Conservation (phyloP, 1,284 basidiomycete species). For the Moniliella sp. region DNA sequence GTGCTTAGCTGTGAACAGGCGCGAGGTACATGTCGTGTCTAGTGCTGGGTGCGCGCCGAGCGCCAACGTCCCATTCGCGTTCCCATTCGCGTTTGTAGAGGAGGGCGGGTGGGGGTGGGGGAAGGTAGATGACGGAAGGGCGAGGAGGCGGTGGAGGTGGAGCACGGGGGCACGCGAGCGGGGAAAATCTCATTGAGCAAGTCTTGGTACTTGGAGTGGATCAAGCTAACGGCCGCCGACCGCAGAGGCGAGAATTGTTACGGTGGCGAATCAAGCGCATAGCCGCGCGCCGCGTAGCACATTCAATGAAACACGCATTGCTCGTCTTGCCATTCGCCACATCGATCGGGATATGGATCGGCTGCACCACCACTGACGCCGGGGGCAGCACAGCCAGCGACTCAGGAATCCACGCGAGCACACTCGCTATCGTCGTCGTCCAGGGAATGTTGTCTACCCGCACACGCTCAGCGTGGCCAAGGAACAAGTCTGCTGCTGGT, state of each 20-base stretch:
- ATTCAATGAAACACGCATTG: conserved; percentile 6
- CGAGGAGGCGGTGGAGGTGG: background rate
- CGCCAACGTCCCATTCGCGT: too few species aligned
- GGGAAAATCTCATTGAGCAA: conserved; percentile 2
- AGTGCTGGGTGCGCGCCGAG: too few species aligned
- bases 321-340: conserved; percentile 4
- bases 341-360: conserved; percentile 4
- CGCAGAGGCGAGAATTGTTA: conserved; percentile 4
- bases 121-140: too few species aligned
- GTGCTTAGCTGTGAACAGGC: conserved; percentile 2
- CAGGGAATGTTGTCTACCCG: conserved; percentile 6
- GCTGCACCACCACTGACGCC: background rate
- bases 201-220: conserved; percentile 1
- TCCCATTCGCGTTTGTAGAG: too few species aligned
- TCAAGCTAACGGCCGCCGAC: conserved; percentile 4
- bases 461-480: conserved; percentile 1
- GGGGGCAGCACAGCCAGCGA: conserved; percentile 1
- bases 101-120: too few species aligned
- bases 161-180: background rate
- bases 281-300: conserved; percentile 1
- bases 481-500: background rate
- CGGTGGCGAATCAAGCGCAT: conserved; percentile 4
- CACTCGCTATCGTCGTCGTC: conserved; percentile 1
- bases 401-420: conserved; percentile 3
- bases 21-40: too few species aligned